Conservation (phyloP, 176 grass and related monocot genomes). For the Oryza meridionalis region DNA sequence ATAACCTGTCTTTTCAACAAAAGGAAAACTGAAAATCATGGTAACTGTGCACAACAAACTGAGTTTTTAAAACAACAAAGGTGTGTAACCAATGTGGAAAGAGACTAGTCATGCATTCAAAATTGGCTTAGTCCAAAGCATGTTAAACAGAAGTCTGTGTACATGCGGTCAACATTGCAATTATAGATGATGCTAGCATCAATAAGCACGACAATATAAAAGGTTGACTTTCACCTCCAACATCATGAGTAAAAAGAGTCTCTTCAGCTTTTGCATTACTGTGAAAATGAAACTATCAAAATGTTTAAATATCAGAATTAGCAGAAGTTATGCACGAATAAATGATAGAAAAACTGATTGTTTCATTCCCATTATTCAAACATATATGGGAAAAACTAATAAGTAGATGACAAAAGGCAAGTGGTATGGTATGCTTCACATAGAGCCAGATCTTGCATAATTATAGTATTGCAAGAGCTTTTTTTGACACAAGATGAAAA, state of each 20-base stretch:
- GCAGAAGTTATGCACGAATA: neutral
- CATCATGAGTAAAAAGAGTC: neutral
- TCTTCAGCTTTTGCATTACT: neutral
- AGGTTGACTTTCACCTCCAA: neutral
- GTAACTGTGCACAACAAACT: slow-evolving; percentile 22
- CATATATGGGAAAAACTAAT: slow-evolving; percentile 7
- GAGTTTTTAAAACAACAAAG: slow-evolving; percentile 7
- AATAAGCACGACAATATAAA: slow-evolving; percentile 25
- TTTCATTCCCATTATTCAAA: slow-evolving; percentile 23
- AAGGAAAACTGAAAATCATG: slow-evolving; percentile 27
- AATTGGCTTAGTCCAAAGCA: slow-evolving; percentile 4
- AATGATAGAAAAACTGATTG: neutral
- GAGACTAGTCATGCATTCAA: slow-evolving; percentile 15
- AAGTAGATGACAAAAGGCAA: neutral
- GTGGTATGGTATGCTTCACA: neutral
- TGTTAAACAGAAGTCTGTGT: neutral
- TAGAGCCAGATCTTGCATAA: neutral
- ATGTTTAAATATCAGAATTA: slow-evolving; percentile 4
- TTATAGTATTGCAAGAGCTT: neutral
- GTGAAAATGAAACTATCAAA: neutral
- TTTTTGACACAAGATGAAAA: slow-evolving; percentile 20
- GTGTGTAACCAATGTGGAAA: slow-evolving; percentile 14
- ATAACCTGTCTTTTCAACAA: slow-evolving; percentile 12
- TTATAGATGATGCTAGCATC: slow-evolving; percentile 13
- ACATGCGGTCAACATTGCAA: slow-evolving; percentile 16